Conservation (phyloP, 441 rosid species). For the Gossypium lobatum region DNA sequence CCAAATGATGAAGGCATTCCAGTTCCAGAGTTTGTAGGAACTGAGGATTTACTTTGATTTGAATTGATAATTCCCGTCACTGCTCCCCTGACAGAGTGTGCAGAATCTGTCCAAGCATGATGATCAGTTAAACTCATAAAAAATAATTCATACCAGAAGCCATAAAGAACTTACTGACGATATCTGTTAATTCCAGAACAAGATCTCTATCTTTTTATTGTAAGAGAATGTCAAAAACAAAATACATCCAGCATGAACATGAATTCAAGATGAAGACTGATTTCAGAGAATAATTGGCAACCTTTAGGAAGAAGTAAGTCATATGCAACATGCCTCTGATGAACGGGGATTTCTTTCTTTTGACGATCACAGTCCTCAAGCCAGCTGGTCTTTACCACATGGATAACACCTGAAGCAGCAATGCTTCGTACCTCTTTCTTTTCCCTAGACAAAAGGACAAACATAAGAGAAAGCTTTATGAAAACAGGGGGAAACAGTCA, state of each 20-base stretch:
- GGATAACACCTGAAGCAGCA: conserved; percentile 82
- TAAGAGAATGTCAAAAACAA: not conserved
- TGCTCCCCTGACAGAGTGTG: conserved; percentile 43
- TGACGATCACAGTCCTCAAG: conserved; percentile 85
- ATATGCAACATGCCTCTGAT: conserved; percentile 57
- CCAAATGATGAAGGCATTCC: conserved; percentile 32
- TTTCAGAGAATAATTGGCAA: conserved; percentile 27
- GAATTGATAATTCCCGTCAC: conserved; percentile 26
- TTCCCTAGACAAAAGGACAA: conserved; percentile 48
- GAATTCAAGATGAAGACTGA: conserved; percentile 12
- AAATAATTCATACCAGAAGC: not conserved
- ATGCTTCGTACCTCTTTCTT: conserved; percentile 76
- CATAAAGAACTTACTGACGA: conserved; percentile 14
- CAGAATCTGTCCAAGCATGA: conserved; percentile 39
- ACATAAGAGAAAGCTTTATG: conserved; percentile 8
- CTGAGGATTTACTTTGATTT: conserved; percentile 37
- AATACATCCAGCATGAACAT: conserved; percentile 12
- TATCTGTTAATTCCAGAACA: conserved; percentile 17
- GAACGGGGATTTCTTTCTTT: conserved; percentile 72
- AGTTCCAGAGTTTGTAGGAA: conserved; percentile 23
- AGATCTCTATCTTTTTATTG: not conserved
- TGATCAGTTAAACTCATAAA: conserved; percentile 9
- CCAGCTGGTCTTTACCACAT: conserved; percentile 81
- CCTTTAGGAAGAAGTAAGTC: conserved; percentile 87
- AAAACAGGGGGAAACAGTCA: conserved; percentile 7